Evolutionary conservation across 257 asterid genomes (phyloP), one percentile per base, ranked within the genome.

Genomic region (Perilla frutescens): DNA sequence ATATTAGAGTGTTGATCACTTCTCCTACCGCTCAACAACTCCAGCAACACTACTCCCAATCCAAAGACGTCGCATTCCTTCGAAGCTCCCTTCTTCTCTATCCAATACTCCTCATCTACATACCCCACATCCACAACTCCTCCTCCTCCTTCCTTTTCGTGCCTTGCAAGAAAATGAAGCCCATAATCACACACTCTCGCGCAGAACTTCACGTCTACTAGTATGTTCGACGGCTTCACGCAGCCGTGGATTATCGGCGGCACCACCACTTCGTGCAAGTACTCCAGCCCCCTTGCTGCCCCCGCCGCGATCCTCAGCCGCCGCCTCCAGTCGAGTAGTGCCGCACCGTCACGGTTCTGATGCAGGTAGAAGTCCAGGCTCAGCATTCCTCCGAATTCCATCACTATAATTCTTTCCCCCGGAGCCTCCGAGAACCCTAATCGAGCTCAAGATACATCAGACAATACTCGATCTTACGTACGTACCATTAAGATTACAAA

Each of bases 41-140:
- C 98, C 85, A 93, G 69, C 84, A 93, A 39, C 69, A 93, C 97
- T 5, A 91, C 84, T 32, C 98, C 98, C 9, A 91, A 77, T 8
- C 97, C 97, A 70, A 77, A 93, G 58, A 89, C 90, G 68, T 93
- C 98, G 59, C 92, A 84, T 66, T 93, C 98, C 77, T 91, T 91
- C 0, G 89, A 89, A 39, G 77, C 83, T 9, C 87, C 88, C 12
- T 40, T 81, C 63, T 80, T 76, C 3, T 62, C 90, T 7, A 9
- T 3, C 89, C 90, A 86, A 82, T 85, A 85, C 63, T 87, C 96
- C 0, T 86, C 82, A 34, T n/a, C n/a, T n/a, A n/a, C n/a, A n/a
- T n/a, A n/a, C n/a, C n/a, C n/a, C n/a, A n/a, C n/a, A n/a, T 90
- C 97, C 0, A 85, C 88, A 50, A 89, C 85, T 45, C 96, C 98